phyloP scores from a whole-genome alignment of 2,329 filamentous ascomycete genomes.

The Diaporthe sp. region DNA sequence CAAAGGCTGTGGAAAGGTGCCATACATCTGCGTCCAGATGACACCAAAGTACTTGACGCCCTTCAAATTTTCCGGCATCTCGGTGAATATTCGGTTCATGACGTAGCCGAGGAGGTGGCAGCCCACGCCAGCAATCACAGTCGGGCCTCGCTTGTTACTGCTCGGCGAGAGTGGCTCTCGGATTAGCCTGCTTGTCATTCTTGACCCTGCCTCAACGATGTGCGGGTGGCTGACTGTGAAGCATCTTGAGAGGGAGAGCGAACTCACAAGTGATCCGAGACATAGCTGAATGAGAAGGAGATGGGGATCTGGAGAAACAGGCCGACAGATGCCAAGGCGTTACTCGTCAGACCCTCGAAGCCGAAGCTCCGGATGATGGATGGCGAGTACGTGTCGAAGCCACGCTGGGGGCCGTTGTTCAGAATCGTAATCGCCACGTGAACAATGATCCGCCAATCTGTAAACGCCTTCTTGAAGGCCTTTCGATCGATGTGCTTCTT shows the following conservation, averaged over 20 bases:
- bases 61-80: neutral
- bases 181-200: neutral
- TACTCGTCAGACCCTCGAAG: constrained; percentile 60
- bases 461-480: constrained; percentile 55
- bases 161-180: neutral
- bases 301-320: constrained; percentile 65
- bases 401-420: constrained; percentile 61
- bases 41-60: constrained; percentile 1
- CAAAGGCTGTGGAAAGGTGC: neutral
- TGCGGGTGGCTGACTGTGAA: neutral
- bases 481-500: constrained; percentile 47
- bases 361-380: constrained; percentile 66
- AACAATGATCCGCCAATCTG: constrained; percentile 63
- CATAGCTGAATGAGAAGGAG: constrained; percentile 63
- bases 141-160: constrained; percentile 8
- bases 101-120: constrained; percentile 10
- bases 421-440: constrained; percentile 64
- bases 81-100: constrained; percentile 3
- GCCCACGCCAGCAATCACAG: constrained; percentile 4
- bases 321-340: constrained; percentile 65
- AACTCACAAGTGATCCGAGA: constrained; percentile 65
- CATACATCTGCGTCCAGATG: constrained; percentile 12
- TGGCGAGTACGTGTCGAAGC: constrained; percentile 66
- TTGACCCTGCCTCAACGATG: neutral
- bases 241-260: neutral